Evolutionary conservation across 2,329 filamentous ascomycete genomes (phyloP).

Genomic region (Colletotrichum camelliae): DNA sequence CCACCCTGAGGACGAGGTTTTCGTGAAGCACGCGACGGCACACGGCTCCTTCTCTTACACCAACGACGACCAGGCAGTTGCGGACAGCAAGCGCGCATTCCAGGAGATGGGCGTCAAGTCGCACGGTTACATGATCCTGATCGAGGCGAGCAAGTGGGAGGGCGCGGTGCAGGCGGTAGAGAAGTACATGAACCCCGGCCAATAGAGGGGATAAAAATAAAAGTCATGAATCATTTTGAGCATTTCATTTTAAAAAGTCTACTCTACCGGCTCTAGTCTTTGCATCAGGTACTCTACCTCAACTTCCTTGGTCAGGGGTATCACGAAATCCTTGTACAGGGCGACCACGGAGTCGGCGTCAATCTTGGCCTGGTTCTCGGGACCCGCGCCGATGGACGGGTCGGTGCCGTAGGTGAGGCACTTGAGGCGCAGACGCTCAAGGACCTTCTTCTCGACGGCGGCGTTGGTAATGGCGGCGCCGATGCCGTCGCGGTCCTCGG

Average conservation of each 20-base stretch:
- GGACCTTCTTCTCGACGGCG: slow-evolving; percentile 86
- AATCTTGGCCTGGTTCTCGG: slow-evolving; percentile 75
- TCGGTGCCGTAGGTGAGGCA: slow-evolving; percentile 93
- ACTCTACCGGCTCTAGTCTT: slow-evolving; percentile 61
- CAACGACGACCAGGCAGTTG: slow-evolving; percentile 79
- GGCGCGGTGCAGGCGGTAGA: slow-evolving; percentile 76
- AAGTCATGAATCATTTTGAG: slow-evolving; percentile 15
- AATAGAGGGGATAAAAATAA: slow-evolving; percentile 26
- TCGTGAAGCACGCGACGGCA: slow-evolving; percentile 77
- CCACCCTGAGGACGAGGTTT: slow-evolving; percentile 92
- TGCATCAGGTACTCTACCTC: slow-evolving; percentile 99
- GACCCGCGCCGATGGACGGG: slow-evolving; percentile 66
- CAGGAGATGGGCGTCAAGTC: slow-evolving; percentile 90
- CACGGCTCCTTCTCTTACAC: slow-evolving; percentile 78
- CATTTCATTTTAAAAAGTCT: not conserved
- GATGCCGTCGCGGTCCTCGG: slow-evolving; percentile 79
- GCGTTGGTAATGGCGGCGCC: slow-evolving; percentile 89
- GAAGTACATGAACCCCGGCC: slow-evolving; percentile 70
- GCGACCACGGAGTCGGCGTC: slow-evolving; percentile 88
- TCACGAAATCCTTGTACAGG: slow-evolving; percentile 93
- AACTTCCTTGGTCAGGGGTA: slow-evolving; percentile 96
- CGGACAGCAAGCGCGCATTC: slow-evolving; percentile 93
- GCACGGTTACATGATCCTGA: slow-evolving; percentile 83
- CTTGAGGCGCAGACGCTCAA: slow-evolving; percentile 86
- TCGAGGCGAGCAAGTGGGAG: slow-evolving; percentile 80